Conservation (phyloP, 140 eudicot genomes). For the Oenanthe javanica region DNA sequence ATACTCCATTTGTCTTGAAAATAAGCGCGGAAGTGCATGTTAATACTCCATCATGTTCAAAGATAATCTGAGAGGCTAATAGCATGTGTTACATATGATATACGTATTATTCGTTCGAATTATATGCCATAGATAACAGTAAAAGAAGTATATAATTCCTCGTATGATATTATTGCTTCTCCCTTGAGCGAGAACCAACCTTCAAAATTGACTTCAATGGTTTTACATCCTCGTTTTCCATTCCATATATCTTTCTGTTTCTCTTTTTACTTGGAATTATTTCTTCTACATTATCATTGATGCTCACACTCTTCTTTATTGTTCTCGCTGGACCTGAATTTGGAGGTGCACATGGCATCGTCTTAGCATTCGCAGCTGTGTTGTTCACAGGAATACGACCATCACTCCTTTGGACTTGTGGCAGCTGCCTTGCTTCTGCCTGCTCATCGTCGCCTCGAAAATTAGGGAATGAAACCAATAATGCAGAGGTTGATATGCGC, state of each 20-base stretch:
- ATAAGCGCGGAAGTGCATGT: too few species aligned
- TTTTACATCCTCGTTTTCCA: background rate
- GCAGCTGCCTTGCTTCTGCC: background rate
- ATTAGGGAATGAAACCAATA: background rate
- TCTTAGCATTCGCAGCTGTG: background rate
- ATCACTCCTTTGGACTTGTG: slow-evolving; percentile 3
- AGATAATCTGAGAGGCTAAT: too few species aligned
- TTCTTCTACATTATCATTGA: slow-evolving; percentile 39
- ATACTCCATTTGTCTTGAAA: too few species aligned
- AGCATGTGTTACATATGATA: too few species aligned
- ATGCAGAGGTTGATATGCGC: background rate
- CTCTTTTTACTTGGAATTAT: slow-evolving; percentile 22
- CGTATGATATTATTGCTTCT: background rate
- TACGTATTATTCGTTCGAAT: too few species aligned
- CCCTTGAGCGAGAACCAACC: slow-evolving; percentile 5
- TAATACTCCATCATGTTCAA: too few species aligned
- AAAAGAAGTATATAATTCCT: too few species aligned
- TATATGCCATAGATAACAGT: too few species aligned
- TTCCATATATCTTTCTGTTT: slow-evolving; percentile 24
- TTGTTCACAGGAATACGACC: background rate
- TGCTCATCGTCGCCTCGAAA: background rate
- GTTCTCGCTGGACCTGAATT: slow-evolving; percentile 9
- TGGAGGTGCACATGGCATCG: background rate
- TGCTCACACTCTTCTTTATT: slow-evolving; percentile 45
- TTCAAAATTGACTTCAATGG: slow-evolving; percentile 12